Conservation (phyloP, 2,329 filamentous ascomycete species). For the Didymella segeticola region DNA sequence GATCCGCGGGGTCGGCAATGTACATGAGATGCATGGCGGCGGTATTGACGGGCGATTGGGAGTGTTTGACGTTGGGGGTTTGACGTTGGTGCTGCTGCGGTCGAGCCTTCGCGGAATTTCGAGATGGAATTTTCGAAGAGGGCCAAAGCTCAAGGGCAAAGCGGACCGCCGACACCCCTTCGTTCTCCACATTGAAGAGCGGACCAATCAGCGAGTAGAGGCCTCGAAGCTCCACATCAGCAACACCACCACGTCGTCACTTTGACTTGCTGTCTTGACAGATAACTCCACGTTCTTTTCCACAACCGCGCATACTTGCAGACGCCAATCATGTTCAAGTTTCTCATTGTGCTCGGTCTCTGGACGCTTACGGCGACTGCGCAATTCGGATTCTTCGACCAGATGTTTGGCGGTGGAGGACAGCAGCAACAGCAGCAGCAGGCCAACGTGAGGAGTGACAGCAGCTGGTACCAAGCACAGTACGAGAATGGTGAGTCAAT, state of each 20-base stretch:
- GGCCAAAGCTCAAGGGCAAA: too few species aligned
- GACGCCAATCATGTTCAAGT: constrained; percentile 14
- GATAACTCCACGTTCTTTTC: too few species aligned
- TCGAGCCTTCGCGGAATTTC: constrained; percentile 18
- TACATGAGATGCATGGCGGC: constrained; percentile 77
- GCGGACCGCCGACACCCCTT: constrained; percentile 29
- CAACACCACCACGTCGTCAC: constrained; percentile 13
- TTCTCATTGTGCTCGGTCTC: constrained; percentile 51
- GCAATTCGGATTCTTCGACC: constrained; percentile 97
- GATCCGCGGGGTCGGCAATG: constrained; percentile 77
- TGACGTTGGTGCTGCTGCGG: not conserved
- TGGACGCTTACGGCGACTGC: constrained; percentile 70
- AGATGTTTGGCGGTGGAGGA: constrained; percentile 82
- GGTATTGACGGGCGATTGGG: not conserved
- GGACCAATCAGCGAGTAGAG: constrained; percentile 1
- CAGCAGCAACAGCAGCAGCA: constrained; percentile 65
- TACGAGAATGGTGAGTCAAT: constrained; percentile 68
- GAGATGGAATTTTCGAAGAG: constrained; percentile 24
- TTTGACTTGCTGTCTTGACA: not conserved
- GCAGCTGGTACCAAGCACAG: constrained; percentile 75
- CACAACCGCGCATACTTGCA: not conserved
- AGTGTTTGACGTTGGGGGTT: not conserved
- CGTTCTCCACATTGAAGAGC: not conserved
- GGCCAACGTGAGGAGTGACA: constrained; percentile 86
- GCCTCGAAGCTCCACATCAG: constrained; percentile 27